Base-by-base conservation (phyloP, 2,329 filamentous ascomycete species). In the Fusarium liriodendri region DNA sequence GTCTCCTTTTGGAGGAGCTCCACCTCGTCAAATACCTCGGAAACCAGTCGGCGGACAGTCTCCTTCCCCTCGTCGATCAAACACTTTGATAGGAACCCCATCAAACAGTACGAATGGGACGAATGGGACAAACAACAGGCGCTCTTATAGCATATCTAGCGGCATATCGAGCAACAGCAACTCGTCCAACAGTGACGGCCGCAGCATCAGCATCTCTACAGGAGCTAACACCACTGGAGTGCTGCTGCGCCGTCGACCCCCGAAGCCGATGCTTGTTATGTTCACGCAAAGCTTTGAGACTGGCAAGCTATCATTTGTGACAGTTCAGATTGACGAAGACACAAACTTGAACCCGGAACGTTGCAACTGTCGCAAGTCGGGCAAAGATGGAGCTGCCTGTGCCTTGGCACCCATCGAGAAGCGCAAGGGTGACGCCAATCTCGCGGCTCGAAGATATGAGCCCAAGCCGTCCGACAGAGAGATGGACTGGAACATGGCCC, bases 261-360 rank as follows among this genome's bases (percentile, higher is more conserved):
- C 76, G 16, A 81, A 81, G 40, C 82, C 82, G 2, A 78, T 82
- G 77, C 76, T 83, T 6, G 81, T 83, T 2, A 63, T 83, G 8
- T 83, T 82, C 57, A 82, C 81, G 0, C 76, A 78, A 32, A 76
- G 71, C 54, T 45, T 62, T 1, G 55, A 74, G 27, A 75, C 71
- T 2, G 73, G 75, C 18, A 72, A 66, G 32, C 64, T 76, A 14
- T 77, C 79, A 1, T 77, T 83, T 6, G 79, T 83, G 16, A 76
- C 78, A 9, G 62, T 83, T 4, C 75, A 80, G 6, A 73, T 83
- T 16, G 81, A 82, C 38, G 76, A 81, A 14, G 75, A 79, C 13
- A 82, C 79, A 9, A 71, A 76, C 8, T 74, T 82, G 57, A 83
- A 84, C 42, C 79, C 80, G 1, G 78, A 82, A 27, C 77, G 78